Percentiles rank a stretch among this genome's conserved stretches.
Evolutionary conservation across 768 basidiomycete genomes (phyloP).

Genomic region (Hebeloma cylindrosporum): DNA sequence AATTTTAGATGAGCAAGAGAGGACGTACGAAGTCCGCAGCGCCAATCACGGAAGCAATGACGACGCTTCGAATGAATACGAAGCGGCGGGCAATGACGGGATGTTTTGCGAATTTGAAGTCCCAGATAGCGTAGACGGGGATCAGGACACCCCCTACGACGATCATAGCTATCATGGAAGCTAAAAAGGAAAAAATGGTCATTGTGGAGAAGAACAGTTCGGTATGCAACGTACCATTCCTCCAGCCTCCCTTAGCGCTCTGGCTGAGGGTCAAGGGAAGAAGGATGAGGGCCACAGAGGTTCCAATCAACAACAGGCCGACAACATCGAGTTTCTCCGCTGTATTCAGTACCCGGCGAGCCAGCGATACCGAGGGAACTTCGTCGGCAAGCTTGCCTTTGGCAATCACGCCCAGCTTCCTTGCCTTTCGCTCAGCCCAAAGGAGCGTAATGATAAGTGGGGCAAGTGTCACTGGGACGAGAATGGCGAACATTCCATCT

Average conservation of each 20-base stretch:
- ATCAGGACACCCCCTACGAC: constrained; percentile 45
- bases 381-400: background rate
- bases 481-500: constrained; percentile 60
- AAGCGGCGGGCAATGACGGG: constrained; percentile 67
- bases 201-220: background rate
- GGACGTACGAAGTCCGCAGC: constrained; percentile 59
- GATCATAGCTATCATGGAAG: constrained; percentile 53
- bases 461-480: constrained; percentile 48
- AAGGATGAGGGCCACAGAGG: constrained; percentile 50
- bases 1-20: background rate
- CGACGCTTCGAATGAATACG: constrained; percentile 55
- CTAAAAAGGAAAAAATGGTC: constrained; percentile 27
- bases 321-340: constrained; percentile 45
- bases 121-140: constrained; percentile 45
- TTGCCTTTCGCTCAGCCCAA: constrained; percentile 54
- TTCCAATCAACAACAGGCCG: constrained; percentile 51
- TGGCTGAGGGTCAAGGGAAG: constrained; percentile 53
- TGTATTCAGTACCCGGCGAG: constrained; percentile 21
- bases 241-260: constrained; percentile 40
- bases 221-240: constrained; percentile 46
- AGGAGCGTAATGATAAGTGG: constrained; percentile 55
- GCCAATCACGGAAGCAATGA: constrained; percentile 59
- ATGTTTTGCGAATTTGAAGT: constrained; percentile 47
- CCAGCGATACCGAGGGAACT: constrained; percentile 7
- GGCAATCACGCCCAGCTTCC: constrained; percentile 33